Evolutionary conservation across 176 grass and related monocot species (phyloP).

Genomic region (Pontederia crassipes): DNA sequence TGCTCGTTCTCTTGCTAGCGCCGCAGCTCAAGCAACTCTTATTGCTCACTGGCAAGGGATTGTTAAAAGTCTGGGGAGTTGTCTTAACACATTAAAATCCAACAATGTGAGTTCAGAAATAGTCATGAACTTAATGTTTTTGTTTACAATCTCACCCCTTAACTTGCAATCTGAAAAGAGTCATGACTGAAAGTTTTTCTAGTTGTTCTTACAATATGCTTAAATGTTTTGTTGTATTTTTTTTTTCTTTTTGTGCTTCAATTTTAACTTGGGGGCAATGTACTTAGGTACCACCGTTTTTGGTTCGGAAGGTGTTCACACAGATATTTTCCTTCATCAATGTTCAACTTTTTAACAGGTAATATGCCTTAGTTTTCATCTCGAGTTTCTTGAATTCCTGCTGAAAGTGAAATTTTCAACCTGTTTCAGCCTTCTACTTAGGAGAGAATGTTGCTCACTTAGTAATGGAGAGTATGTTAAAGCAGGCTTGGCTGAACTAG

Average conservation of each 20-base stretch:
- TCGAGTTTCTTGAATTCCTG: slow-evolving; percentile 6
- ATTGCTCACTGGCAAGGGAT: slow-evolving; percentile 99
- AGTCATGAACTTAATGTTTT: neutral
- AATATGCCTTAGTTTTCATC: slow-evolving; percentile 17
- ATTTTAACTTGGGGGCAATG: slow-evolving; percentile 1
- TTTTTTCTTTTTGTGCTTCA: slow-evolving; percentile 9
- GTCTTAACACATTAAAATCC: slow-evolving; percentile 71
- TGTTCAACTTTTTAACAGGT: slow-evolving; percentile 98
- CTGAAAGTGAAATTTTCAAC: slow-evolving; percentile 21
- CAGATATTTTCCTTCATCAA: slow-evolving; percentile 99
- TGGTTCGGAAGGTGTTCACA: slow-evolving; percentile 94
- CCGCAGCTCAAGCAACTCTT: slow-evolving; percentile 68
- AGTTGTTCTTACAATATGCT: too few relatives aligned
- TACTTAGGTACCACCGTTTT: slow-evolving; percentile 87
- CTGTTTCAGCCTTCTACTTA: slow-evolving; percentile 64
- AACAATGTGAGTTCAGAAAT: slow-evolving; percentile 67
- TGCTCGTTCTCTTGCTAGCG: slow-evolving; percentile 60
- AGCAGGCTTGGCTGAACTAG: slow-evolving; percentile 52
- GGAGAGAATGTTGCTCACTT: slow-evolving; percentile 99
- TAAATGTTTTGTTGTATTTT: neutral
- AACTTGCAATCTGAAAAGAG: neutral
- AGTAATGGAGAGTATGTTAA: slow-evolving; percentile 96
- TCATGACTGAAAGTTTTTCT: too few relatives aligned
- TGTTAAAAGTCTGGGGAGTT: slow-evolving; percentile 83
- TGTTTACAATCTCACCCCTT: slow-evolving; percentile 14